A percentile compares a stretch with the other conserved stretches of the same genome.
Evolutionary conservation across 305 asterid genomes (phyloP).

Genomic region (Fraxinus angustifolia): DNA sequence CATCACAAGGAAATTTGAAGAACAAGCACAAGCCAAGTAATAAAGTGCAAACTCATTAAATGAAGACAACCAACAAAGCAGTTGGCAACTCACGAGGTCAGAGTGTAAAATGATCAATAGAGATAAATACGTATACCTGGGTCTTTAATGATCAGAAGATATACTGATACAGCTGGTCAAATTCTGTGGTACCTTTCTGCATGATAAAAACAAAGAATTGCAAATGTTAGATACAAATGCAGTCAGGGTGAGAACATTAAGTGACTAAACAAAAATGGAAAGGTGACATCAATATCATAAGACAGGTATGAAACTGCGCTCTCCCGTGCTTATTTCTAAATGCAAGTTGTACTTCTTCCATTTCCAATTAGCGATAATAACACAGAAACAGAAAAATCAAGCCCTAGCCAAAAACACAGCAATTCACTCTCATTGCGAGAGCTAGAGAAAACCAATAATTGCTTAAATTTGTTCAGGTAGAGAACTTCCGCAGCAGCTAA

Average conservation of each 20-base stretch:
- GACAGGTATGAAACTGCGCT: conserved; percentile 39
- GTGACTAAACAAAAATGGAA: conserved; percentile 15
- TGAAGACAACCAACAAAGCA: conserved; percentile 46
- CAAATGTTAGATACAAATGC: not conserved
- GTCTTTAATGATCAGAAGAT: conserved; percentile 33
- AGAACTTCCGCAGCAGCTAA: conserved; percentile 26
- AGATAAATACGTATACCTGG: conserved; percentile 31
- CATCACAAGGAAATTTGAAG: conserved; percentile 33
- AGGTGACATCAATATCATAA: conserved; percentile 38
- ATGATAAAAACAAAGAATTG: conserved; percentile 20
- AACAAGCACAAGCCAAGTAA: conserved; percentile 24
- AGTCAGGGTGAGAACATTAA: not conserved
- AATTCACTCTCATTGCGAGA: not conserved
- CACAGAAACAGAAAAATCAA: not conserved
- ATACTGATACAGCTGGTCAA: conserved; percentile 21
- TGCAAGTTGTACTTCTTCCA: not conserved
- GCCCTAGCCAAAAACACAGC: not conserved
- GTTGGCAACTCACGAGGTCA: conserved; percentile 52
- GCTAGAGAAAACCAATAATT: conserved; percentile 31
- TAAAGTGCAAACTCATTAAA: conserved; percentile 38
- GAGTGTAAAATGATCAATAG: conserved; percentile 18
- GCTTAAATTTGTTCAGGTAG: conserved; percentile 3
- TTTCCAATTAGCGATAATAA: not conserved
- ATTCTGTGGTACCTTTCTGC: conserved; percentile 38
- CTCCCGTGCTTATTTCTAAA: not conserved